phyloP scores from a whole-genome alignment of 495 filamentous ascomycete genomes.

The Elasticomyces elasticus region DNA sequence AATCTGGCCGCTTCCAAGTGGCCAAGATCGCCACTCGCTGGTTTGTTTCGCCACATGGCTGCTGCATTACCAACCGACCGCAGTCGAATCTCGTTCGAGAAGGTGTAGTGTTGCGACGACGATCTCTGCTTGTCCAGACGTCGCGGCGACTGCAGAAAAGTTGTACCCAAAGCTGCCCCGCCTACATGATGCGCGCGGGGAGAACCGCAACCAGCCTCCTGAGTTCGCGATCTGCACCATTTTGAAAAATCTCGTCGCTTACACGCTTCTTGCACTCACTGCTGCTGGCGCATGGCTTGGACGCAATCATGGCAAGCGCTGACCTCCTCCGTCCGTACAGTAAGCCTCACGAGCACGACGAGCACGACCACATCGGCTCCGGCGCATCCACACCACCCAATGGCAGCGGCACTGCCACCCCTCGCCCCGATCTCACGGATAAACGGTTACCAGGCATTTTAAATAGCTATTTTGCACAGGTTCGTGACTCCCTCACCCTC shows the following conservation, averaged over 20 bases:
- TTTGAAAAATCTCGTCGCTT: slow-evolving; percentile 12
- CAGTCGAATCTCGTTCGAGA: neutral
- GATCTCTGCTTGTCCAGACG: too few relatives aligned
- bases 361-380: slow-evolving; percentile 65
- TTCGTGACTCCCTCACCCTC: slow-evolving; percentile 53
- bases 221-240: neutral
- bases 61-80: neutral
- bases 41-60: neutral
- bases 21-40: neutral
- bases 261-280: neutral
- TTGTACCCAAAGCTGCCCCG: too few relatives aligned
- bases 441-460: slow-evolving; percentile 84
- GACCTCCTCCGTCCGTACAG: slow-evolving; percentile 21
- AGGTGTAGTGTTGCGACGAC: too few relatives aligned
- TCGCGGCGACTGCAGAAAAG: too few relatives aligned
- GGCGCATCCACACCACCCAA: slow-evolving; percentile 57
- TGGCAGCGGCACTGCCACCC: slow-evolving; percentile 64
- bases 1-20: neutral
- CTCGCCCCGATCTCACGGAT: slow-evolving; percentile 78
- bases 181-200: too few relatives aligned
- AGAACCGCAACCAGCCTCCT: too few relatives aligned
- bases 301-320: slow-evolving; percentile 26
- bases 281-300: neutral
- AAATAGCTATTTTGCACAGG: slow-evolving; percentile 89
- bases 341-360: slow-evolving; percentile 50